Evolutionary conservation across 2,329 filamentous ascomycete genomes (phyloP).

Genomic region (Aschersonia sp.): DNA sequence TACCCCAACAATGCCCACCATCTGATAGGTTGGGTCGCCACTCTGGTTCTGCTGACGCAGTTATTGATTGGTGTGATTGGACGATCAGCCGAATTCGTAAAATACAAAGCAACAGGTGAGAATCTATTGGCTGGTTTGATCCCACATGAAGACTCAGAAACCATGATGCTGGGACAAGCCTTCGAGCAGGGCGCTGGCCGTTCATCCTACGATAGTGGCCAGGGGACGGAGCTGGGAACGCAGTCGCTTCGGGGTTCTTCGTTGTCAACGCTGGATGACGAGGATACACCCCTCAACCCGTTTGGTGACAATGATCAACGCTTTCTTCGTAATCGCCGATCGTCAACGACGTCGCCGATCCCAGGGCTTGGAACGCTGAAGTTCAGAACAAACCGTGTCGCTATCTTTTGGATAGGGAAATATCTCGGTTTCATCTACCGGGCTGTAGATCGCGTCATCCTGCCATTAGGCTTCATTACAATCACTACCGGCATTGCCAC

Average conservation of each 20-base stretch:
- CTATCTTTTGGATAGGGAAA: conserved; percentile 41
- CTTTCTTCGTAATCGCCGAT: conserved; percentile 6
- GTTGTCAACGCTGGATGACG: conserved; percentile 39
- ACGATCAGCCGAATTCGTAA: conserved; percentile 26
- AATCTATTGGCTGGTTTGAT: conserved; percentile 54
- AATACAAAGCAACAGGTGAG: no score
- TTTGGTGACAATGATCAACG: conserved; percentile 24
- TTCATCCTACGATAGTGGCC: conserved; percentile 56
- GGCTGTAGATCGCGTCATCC: conserved; percentile 58
- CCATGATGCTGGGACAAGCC: conserved; percentile 10
- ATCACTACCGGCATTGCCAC: conserved; percentile 60
- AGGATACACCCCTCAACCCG: conserved; percentile 21
- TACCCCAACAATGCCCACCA: conserved; percentile 83
- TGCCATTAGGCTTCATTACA: conserved; percentile 63
- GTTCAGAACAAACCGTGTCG: conserved; percentile 36
- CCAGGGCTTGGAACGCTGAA: conserved; percentile 35
- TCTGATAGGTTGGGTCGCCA: conserved; percentile 74
- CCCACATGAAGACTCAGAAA: conserved; percentile 36
- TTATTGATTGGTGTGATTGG: conserved; percentile 53
- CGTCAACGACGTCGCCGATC: conserved; percentile 11
- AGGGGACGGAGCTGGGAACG: conserved; percentile 58
- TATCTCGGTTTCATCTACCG: conserved; percentile 47
- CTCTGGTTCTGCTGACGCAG: conserved; percentile 57
- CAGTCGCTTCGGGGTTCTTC: conserved; percentile 53
- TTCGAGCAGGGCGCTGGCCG: conserved; percentile 36